Evolutionary conservation across 2,329 filamentous ascomycete genomes (phyloP).

Genomic region (Juglanconis juglandina): DNA sequence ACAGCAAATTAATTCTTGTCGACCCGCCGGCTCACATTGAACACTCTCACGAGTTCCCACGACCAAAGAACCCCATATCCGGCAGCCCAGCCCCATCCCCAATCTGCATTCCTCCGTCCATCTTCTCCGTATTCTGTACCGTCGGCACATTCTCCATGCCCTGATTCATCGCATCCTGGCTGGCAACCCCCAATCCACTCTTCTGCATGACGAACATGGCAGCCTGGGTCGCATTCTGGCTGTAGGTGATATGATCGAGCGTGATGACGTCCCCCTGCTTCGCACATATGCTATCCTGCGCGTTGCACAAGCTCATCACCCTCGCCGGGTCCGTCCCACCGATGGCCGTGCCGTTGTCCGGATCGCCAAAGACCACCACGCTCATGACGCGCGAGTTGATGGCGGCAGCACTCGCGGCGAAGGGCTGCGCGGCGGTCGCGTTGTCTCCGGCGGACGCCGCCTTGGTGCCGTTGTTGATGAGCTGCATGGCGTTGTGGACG

Average conservation of each 20-base stretch:
- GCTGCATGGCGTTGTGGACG: constrained; percentile 26
- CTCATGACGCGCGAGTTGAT: constrained; percentile 5
- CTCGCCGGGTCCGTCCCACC: background rate
- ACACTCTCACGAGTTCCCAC: background rate
- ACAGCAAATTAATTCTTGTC: background rate
- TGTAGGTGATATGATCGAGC: constrained; percentile 26
- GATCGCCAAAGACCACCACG: constrained; percentile 14
- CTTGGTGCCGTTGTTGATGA: background rate
- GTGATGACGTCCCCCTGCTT: constrained; percentile 22
- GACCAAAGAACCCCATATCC: background rate
- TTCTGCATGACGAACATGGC: constrained; percentile 27
- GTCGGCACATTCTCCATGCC: constrained; percentile 21
- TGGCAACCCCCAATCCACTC: constrained; percentile 24
- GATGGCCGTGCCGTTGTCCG: constrained; percentile 19
- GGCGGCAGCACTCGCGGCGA: background rate
- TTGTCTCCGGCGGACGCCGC: background rate
- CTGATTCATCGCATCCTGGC: constrained; percentile 22
- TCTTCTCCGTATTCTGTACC: background rate
- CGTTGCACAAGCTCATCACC: constrained; percentile 12
- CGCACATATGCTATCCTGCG: constrained; percentile 17
- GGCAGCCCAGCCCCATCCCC: constrained; percentile 2
- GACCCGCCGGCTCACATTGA: background rate
- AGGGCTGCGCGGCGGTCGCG: background rate
- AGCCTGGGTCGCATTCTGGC: constrained; percentile 20
- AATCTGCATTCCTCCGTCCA: constrained; percentile 9